Base-by-base conservation (phyloP, 805 yeast genomes). In the Yamadazyma ubonensis region DNA sequence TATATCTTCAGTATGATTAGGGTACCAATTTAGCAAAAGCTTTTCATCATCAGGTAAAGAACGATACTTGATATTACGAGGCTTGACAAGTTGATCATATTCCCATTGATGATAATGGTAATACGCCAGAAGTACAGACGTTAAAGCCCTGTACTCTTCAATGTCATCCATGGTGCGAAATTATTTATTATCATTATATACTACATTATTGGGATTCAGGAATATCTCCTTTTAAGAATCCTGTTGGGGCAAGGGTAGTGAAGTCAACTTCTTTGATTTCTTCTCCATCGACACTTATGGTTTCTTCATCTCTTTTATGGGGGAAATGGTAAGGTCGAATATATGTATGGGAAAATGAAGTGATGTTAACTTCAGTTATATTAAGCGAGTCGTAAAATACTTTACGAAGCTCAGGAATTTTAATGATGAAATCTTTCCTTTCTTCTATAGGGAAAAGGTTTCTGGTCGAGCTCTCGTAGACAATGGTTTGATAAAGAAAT, bases 11-110 rank as follows among this genome's bases (percentile, higher is more conserved):
- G 75, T 46, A 48, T 79, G 70, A 6, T 54, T 35, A 0, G 62
- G 63, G 51, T 70, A 76, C 82, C 83, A 79, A 0, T 79, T 71
- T 1, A 81, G 31, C 3, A 75, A 53, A 9, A 36, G 34, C 42
- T 66, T 54, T 28, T 81, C 84, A 4, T 60, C 59, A 0, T 33
- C 33, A 0, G 72, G 42, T 5, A 81, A 54, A 5, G 63, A 47
- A 12, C 42, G 44, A 29, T 48, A 52, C 40, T 57, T 59, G 29
- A 55, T 42, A 6, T 45, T 32, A 12, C 70, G 53, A 4, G 73
- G 72, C 27, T 52, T 55, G 20, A 69, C 41, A 11, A 67, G 42
- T 34, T 59, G 56, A 11, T 59, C 63, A 29, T 50, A 51, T 37
- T 66, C 69, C 57, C 61, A 65, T 30, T 47, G 41, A 41, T 59